phyloP scores from a whole-genome alignment of 805 yeast genomes.

The Jamesozyma jinghongensis region DNA sequence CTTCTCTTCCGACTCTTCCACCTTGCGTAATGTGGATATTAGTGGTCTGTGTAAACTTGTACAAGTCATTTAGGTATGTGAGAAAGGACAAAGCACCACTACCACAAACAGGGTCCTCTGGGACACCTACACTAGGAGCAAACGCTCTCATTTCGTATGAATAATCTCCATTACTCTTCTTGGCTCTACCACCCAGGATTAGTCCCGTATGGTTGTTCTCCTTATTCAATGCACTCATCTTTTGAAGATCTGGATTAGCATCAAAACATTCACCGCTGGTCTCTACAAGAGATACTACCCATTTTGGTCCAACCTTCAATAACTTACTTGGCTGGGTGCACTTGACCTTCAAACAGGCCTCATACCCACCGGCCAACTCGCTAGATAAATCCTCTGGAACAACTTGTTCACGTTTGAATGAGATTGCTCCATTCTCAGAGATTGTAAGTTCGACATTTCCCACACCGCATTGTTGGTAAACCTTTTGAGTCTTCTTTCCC shows the following conservation, averaged over 20 bases:
- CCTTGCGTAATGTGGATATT: conserved; percentile 32
- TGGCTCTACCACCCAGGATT: conserved; percentile 32
- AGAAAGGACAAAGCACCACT: conserved; percentile 36
- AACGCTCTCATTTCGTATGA: conserved; percentile 38
- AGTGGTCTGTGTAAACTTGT: conserved; percentile 14
- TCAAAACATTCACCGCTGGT: conserved; percentile 29
- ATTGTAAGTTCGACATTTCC: conserved; percentile 35
- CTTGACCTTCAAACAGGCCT: conserved; percentile 7
- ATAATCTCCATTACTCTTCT: conserved; percentile 9
- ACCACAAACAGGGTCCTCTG: conserved; percentile 52
- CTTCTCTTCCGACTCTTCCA: conserved; percentile 33
- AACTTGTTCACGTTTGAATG: conserved; percentile 24
- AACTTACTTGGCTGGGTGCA: conserved; percentile 20
- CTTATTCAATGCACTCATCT: conserved; percentile 15
- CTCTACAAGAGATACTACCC: conserved; percentile 34
- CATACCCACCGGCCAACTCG: conserved; percentile 7
- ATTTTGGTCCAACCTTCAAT: conserved; percentile 39
- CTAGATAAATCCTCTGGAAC: conserved; percentile 11
- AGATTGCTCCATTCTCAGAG: conserved; percentile 15
- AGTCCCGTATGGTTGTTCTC: conserved; percentile 29
- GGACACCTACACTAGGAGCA: conserved; percentile 30
- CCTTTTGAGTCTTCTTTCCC: conserved; percentile 17
- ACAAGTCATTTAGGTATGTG: conserved; percentile 21
- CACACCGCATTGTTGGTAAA: conserved; percentile 38
- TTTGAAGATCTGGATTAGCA: conserved; percentile 28